Evolutionary conservation across 176 grass and related monocot species (phyloP).

Genomic region (Tillandsia fasciculata): DNA sequence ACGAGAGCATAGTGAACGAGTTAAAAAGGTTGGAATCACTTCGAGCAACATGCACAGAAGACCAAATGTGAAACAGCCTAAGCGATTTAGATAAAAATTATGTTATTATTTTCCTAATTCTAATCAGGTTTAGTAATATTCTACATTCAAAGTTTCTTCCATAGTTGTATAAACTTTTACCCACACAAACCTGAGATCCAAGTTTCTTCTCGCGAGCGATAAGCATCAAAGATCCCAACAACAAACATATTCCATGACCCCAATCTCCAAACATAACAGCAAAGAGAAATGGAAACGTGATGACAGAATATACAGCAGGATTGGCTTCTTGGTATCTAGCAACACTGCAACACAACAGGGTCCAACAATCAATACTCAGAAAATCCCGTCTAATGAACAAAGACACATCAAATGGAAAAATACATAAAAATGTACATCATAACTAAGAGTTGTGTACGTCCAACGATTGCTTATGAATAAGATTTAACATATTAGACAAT

Average conservation of each 20-base stretch:
- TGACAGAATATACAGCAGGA: constrained; percentile 94
- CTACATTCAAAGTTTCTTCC: background rate
- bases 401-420: background rate
- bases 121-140: background rate
- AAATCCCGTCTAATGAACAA: background rate
- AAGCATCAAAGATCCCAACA: constrained; percentile 84
- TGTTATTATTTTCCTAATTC: background rate
- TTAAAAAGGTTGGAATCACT: background rate
- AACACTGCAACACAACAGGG: constrained; percentile 50
- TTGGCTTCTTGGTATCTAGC: constrained; percentile 94
- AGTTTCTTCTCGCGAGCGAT: constrained; percentile 95
- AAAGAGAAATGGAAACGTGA: constrained; percentile 99
- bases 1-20: background rate
- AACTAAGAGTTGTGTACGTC: too few species aligned
- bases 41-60: background rate
- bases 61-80: background rate
- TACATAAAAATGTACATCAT: too few species aligned
- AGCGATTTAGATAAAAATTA: background rate
- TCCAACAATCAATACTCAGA: constrained; percentile 7
- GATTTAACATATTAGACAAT: too few species aligned
- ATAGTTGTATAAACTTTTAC: background rate
- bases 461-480: too few species aligned
- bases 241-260: constrained; percentile 97
- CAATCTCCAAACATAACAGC: constrained; percentile 99
- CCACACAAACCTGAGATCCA: constrained; percentile 60